Conservation (phyloP, 257 asterid species). For the Henckelia pumila region DNA sequence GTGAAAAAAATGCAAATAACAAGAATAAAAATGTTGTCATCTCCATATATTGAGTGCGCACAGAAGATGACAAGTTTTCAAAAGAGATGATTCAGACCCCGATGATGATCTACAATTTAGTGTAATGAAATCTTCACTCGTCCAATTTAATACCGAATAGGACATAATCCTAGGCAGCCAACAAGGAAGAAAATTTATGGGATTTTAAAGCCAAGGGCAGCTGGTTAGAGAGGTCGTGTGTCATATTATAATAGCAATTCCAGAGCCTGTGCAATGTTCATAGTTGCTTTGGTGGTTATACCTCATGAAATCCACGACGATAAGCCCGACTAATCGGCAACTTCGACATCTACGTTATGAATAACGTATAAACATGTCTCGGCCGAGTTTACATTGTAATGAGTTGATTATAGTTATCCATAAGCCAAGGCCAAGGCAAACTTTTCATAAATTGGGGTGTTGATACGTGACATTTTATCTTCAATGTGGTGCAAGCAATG, state of each 20-base stretch:
- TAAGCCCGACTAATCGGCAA: constrained; percentile 13
- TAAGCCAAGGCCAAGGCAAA: neutral
- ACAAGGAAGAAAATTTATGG: constrained; percentile 25
- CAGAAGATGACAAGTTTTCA: constrained; percentile 42
- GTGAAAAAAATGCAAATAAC: no score
- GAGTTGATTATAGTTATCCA: neutral
- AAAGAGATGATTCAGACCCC: constrained; percentile 34
- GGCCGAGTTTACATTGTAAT: neutral
- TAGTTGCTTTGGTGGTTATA: constrained; percentile 43
- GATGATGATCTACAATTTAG: constrained; percentile 31
- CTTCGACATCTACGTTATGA: neutral
- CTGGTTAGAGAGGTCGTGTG: constrained; percentile 46
- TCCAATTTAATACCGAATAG: constrained; percentile 34
- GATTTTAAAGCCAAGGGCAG: constrained; percentile 46
- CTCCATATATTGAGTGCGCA: constrained; percentile 43
- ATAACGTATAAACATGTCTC: neutral
- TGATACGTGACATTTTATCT: no score
- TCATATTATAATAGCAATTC: constrained; percentile 35
- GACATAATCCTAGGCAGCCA: constrained; percentile 33
- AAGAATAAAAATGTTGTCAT: no score
- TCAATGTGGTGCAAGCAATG: no score
- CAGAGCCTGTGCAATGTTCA: constrained; percentile 42
- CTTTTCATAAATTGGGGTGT: no score
- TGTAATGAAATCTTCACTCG: constrained; percentile 32
- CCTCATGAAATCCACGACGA: constrained; percentile 39